Evolutionary conservation across 1,284 basidiomycete genomes (phyloP), one percentile per base, ranked within the genome.

Genomic region (Ustilago esculenta): DNA sequence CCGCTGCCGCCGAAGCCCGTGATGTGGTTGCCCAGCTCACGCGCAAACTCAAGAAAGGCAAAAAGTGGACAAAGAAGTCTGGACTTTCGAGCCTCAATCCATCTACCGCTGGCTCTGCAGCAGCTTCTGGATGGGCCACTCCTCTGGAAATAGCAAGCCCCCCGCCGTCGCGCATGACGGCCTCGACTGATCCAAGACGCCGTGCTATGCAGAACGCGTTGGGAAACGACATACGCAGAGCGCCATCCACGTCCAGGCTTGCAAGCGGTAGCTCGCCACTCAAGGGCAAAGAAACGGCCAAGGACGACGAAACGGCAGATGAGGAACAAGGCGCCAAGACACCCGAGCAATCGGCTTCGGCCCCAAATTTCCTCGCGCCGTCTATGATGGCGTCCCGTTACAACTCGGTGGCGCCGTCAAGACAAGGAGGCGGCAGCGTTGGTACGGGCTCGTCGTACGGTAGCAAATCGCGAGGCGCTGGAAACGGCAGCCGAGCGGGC

Each of bases 91-190:
- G 66, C 42, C 55, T 69, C 33, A 69, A 69, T 12, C 66, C 66
- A 5, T 63, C 59, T 2, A 52, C 52, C 4, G 58, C 63, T 25
- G 55, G 42, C 0, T 71, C 68, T 10, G 67, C 39, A 10, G 44
- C 60, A 12, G 60, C 47, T 15, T 70, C 67, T 0, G 68, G 68
- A 21, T 71, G 43, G 33, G 57, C 57, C 2, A 71, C 68, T 7
- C 68, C 68, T 8, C 51, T 66, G 20, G 52, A 71, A 27, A 43
- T 71, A 17, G 57, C 63, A 7, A 61, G 57, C 33, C 68, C 68
- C n/a, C 68, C 68, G 15, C 68, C 68, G 1, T 66, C 63, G 54
- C 45, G 68, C 11, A 71, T 65, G 49, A 71, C 68, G 2, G 57
- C 54, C 4, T 42, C 42, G 8, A 57, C 42, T 14, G 63, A 71